phyloP scores from a whole-genome alignment of 2,329 filamentous ascomycete genomes.

The Epichloe gansuensis region DNA sequence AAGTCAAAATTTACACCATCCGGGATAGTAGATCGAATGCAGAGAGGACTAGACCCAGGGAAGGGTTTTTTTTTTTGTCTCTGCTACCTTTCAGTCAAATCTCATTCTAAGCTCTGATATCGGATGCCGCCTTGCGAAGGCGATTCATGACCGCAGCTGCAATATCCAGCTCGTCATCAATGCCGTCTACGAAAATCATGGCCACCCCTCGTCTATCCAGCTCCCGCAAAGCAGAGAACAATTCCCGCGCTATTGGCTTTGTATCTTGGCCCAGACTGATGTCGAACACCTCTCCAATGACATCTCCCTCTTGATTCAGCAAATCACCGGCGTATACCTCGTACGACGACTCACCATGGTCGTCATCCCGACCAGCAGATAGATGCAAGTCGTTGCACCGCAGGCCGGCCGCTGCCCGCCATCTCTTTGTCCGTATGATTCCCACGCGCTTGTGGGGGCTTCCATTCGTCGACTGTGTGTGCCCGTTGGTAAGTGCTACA shows the following conservation, averaged over 20 bases:
- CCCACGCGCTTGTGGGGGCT: constrained; percentile 28
- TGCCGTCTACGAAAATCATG: constrained; percentile 83
- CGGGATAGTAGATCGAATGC: not conserved
- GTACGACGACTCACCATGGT: constrained; percentile 19
- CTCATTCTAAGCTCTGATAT: constrained; percentile 36
- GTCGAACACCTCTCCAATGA: constrained; percentile 44
- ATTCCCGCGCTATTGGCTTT: constrained; percentile 65
- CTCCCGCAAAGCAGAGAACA: constrained; percentile 79
- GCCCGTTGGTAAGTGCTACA: constrained; percentile 8
- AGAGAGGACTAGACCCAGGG: not conserved
- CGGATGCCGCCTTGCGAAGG: constrained; percentile 62
- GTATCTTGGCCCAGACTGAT: constrained; percentile 61
- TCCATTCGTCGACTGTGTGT: constrained; percentile 11
- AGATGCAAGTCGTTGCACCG: constrained; percentile 17
- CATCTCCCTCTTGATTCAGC: constrained; percentile 18
- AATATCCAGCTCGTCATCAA: constrained; percentile 66
- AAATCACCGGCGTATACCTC: constrained; percentile 31
- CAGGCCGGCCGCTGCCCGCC: constrained; percentile 34
- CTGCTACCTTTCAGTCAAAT: not conserved
- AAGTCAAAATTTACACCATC: not conserved
- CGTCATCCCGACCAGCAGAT: constrained; percentile 8
- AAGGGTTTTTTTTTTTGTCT: not conserved
- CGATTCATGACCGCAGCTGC: constrained; percentile 82
- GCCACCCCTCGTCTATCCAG: constrained; percentile 71
- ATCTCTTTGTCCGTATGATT: constrained; percentile 43